Base-by-base conservation (phyloP, 805 yeast species). In the Suhomyces vadensis region DNA sequence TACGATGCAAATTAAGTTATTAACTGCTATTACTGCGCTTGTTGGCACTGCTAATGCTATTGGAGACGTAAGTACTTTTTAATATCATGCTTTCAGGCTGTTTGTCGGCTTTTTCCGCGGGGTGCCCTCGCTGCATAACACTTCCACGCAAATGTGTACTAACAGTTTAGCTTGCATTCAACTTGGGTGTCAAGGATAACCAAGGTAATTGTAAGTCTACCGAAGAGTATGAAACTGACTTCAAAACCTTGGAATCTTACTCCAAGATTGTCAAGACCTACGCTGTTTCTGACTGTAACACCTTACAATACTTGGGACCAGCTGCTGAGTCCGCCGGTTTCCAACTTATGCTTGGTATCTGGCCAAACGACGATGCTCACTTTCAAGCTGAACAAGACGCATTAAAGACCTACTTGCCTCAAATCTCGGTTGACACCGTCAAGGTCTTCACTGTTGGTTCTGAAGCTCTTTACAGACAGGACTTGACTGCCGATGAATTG, bases 201-300 rank as follows among this genome's bases (percentile, higher is more conserved):
- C 66, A 74, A 37, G 94, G 90, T 55, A 71, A 77, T 59, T 90
- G 97, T 77, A 91, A 90, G 70, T 58, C 79, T 45, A 75, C 87
- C 39, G 63, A 69, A 13, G 95, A 89, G 58, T 92, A 82, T 70
- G 76, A 75, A 56, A 54, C 68, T 39, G 97, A 91, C 63, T 75
- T 92, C 54, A 72, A 73, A 19, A 64, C 72, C 27, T 69, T 92
- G 54, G 69, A 79, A 41, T 55, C 72, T 37, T 80, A 86, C 71
- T 69, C 94, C 31, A 69, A 71, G 49, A 77, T 78, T 40, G 80
- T 92, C 56, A 87, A 91, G 69, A 86, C 92, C 29, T 92, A 89
- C 64, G 94, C 97, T 23, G 90, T 86, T 39, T 83, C 95, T n/a
- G 95, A 88, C 68, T 92, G 97, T 77, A 83, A 90, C 78, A 87